Evolutionary conservation across 345 rosid genomes (phyloP).

Genomic region (Psidium guajava): DNA sequence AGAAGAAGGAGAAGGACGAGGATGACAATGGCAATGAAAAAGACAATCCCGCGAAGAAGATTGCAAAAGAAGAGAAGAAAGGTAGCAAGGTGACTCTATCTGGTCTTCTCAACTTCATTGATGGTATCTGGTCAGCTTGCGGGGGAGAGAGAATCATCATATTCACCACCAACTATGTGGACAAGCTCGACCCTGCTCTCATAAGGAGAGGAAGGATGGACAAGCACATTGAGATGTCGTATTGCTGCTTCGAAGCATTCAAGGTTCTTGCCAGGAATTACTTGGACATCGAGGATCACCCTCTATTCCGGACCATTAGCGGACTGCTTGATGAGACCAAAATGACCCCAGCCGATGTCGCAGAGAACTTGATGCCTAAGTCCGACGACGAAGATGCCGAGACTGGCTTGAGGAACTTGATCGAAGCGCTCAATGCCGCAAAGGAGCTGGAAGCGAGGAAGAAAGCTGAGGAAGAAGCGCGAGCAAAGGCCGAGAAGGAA

Average conservation of each 20-base stretch:
- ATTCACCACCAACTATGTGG: slow-evolving; percentile 25
- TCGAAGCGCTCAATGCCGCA: background rate
- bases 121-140: slow-evolving; percentile 27
- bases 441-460: background rate
- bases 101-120: slow-evolving; percentile 36
- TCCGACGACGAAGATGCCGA: background rate
- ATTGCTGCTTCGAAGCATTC: slow-evolving; percentile 4
- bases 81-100: slow-evolving; percentile 12
- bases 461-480: background rate
- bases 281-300: slow-evolving; percentile 1
- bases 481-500: background rate
- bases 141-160: slow-evolving; percentile 31
- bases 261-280: slow-evolving; percentile 6
- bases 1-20: background rate
- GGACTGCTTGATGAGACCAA: background rate
- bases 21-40: background rate
- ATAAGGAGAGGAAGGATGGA: slow-evolving; percentile 40
- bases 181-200: slow-evolving; percentile 24
- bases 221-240: slow-evolving; percentile 12
- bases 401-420: background rate
- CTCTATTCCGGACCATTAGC: background rate
- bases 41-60: background rate
- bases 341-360: slow-evolving; percentile 6
- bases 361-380: slow-evolving; percentile 7
- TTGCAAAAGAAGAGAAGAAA: background rate